Evolutionary conservation across 2,329 filamentous ascomycete genomes (phyloP).

Genomic region (Hypoxylon sp.): DNA sequence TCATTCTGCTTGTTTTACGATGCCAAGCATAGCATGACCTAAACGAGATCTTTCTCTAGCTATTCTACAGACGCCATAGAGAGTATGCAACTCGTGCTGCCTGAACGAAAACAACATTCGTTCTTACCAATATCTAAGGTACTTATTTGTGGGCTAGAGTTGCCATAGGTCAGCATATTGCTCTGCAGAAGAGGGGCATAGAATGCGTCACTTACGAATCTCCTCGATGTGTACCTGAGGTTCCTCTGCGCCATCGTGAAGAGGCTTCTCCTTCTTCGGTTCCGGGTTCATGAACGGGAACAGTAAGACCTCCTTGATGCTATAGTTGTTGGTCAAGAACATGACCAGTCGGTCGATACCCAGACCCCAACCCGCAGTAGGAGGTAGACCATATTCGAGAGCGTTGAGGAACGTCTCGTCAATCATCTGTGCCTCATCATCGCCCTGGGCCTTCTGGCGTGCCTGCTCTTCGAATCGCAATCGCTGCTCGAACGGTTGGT

Average conservation of each 20-base stretch:
- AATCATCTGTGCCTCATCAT: slow-evolving; percentile 95
- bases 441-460: slow-evolving; percentile 93
- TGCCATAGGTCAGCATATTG: slow-evolving; percentile 19
- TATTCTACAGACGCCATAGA: slow-evolving; percentile 35
- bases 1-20: slow-evolving; percentile 31
- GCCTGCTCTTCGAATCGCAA: slow-evolving; percentile 95
- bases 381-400: slow-evolving; percentile 91
- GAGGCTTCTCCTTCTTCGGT: slow-evolving; percentile 43
- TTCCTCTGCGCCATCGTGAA: slow-evolving; percentile 37
- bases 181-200: neutral
- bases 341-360: slow-evolving; percentile 87
- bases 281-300: slow-evolving; percentile 93
- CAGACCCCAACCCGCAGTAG: slow-evolving; percentile 96
- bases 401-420: slow-evolving; percentile 96
- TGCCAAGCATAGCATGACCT: slow-evolving; percentile 13
- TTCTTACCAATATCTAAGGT: slow-evolving; percentile 1
- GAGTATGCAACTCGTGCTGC: slow-evolving; percentile 18
- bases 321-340: slow-evolving; percentile 96
- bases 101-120: slow-evolving; percentile 2
- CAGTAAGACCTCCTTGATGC: slow-evolving; percentile 93
- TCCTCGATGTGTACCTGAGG: slow-evolving; percentile 44
- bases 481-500: slow-evolving; percentile 95
- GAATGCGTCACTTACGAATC: slow-evolving; percentile 40
- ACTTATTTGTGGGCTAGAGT: slow-evolving; percentile 41
- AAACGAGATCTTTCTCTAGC: slow-evolving; percentile 11